These are phyloP conservation scores for Ogataea trehalophila DNA, from an alignment of 805 yeast species.

Conservation along the genomic window DNA sequence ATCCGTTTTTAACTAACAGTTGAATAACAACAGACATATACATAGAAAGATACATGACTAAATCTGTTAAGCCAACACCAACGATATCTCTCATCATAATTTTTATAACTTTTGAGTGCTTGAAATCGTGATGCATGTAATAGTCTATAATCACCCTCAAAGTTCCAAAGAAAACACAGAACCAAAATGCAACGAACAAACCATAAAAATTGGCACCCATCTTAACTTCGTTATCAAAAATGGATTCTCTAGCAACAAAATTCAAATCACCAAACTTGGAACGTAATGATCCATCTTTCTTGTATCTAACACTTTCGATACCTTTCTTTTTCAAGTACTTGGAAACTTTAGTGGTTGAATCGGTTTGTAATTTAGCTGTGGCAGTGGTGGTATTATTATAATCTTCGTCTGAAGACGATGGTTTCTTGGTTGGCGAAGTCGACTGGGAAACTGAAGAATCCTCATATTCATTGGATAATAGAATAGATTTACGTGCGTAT, in stretches of 20 bases:
- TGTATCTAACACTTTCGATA: conserved; percentile 12
- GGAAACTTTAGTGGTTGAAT: not conserved
- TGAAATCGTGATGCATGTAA: conserved; percentile 41
- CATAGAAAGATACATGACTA: conserved; percentile 63
- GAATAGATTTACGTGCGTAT: too few relatives aligned
- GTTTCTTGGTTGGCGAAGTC: too few relatives aligned
- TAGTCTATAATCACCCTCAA: conserved; percentile 51
- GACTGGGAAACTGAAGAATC: too few relatives aligned
- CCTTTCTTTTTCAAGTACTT: not conserved
- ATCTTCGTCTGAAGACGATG: not conserved
- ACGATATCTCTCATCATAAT: conserved; percentile 58
- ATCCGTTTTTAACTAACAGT: conserved; percentile 37
- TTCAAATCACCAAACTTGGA: conserved; percentile 54
- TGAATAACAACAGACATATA: conserved; percentile 64
- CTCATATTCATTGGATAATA: too few relatives aligned
- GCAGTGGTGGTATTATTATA: not conserved
- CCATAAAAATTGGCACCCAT: conserved; percentile 62
- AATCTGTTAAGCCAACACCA: conserved; percentile 69
- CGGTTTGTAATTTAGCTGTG: not conserved
- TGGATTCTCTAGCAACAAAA: conserved; percentile 39
- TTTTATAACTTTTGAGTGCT: conserved; percentile 49
- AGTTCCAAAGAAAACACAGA: conserved; percentile 52
- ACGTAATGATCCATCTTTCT: conserved; percentile 33
- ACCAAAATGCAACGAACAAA: conserved; percentile 76
- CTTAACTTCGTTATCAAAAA: conserved; percentile 48